Evolutionary conservation across 768 basidiomycete genomes (phyloP), one percentile per base, ranked within the genome.

Genomic region (Panaeolus cyanescens): DNA sequence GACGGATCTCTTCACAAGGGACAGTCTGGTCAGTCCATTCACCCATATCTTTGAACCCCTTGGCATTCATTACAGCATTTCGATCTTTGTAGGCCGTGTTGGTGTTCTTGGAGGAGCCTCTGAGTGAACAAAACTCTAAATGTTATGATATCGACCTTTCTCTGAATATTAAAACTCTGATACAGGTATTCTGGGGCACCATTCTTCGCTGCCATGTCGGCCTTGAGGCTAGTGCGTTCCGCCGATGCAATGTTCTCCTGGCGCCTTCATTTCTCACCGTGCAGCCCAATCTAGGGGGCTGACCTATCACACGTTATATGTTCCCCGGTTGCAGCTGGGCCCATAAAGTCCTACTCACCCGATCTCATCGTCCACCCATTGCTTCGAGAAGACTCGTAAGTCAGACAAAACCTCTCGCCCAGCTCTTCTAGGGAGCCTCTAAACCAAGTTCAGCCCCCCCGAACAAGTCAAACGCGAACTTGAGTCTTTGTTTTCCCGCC

Each of bases 221-320:
- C 95, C 1, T 82, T 96, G 64, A 85, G 93, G 65, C 83, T 97
- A 71, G 94, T 93, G 68, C 59, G 80, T 79, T 50, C 4, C 45
- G 30, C 25, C 22, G 25, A 50, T 15, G 10, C 12, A 50, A 50
- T 13, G 45, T 25, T 50, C 25, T 25, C 45, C 5, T 13, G 15
- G 15, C 19, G 30, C 20, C 8, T 42, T 50, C 25, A 50, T 50
- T 33, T 28, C 45, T 6, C 25, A 50, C 45, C n/a, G 19, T 28
- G 30, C 30, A 28, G 22, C 15, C 1, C 45, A 50, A 45, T 53
- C 20, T 19, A 93, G 92, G 96, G 96, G 32, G 93, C 90, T 54
- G 96, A 99, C 74, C 81, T 98, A 20, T 95, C 96, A 22, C 97
- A 99, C 81, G 93, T 99, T 61, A 96, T 99, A 59, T 99, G 97